Base-by-base conservation (phyloP, 2,329 filamentous ascomycete genomes). In the Pezicula radicicola region DNA sequence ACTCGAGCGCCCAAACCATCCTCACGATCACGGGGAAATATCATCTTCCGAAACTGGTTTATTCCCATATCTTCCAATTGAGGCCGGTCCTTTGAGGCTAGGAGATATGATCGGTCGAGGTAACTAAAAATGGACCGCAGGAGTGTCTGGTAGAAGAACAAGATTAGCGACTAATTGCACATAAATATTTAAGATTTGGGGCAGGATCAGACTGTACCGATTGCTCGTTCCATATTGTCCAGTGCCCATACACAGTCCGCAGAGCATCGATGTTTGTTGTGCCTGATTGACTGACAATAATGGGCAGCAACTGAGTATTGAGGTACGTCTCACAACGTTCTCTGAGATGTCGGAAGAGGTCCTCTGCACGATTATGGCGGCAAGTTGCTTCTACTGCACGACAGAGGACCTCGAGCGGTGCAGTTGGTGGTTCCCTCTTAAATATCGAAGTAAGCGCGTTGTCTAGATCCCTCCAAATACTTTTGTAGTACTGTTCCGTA, bases 71-170 rank as follows among this genome's bases (percentile, higher is more conserved):
- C 90, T 63, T 92, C 88, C 51, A 99, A 83, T 33, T 88, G 88
- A 9, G 79, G 78, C 35, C 80, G 72, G 19, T 87, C 83, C 59
- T 86, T 84, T 43, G 85, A 84, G 52, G 87, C 85, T 2, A 96
- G 75, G 7, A 99, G 78, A 65, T 91, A 97, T 2, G 91, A 89
- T 56, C 94, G 85, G 67, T 99, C 93, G 58, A 99, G 80, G 65
- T 92, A 99, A 72, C 91, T 96, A 71, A 97, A 97, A 37, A 95
- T 88, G 57, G 89, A 93, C 46, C 91, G 84, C 48, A 99, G 82
- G 13, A 86, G 85, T 58, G 85, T 81, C 85, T 91, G 60, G 46
- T 33, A 15, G 18, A 6, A 27, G 13, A 42, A 61, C 58, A 61
- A 57, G 12, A 15, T 45, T 13, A 28, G 25, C 13, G n/a, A n/a